Base-by-base conservation (phyloP, 2,329 filamentous ascomycete genomes). In the Celoporthe dispersa region DNA sequence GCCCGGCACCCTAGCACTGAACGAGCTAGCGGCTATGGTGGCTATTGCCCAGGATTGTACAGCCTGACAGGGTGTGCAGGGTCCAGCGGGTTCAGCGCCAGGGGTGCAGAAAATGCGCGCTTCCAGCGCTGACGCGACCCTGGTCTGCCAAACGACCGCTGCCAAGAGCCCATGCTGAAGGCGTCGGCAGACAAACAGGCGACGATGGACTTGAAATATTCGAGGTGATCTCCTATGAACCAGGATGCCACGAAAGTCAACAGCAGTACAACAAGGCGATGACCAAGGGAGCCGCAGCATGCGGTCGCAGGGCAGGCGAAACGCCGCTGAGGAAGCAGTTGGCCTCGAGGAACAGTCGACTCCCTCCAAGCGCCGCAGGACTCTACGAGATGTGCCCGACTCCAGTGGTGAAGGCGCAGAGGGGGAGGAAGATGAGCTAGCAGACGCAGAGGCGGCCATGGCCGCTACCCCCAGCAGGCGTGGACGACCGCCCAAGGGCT, bases 381-480 rank as follows among this genome's bases (percentile, higher is more conserved):
- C 59, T 22, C 3, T 53, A 2, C 25, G 37, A 19, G 60, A 19
- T 14, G 48, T 41, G 59, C 22, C 33, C 35, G 31, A 55, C 16
- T 37, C 37, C 5, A 31, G 28, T 7, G 33, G 60, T 6, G 68
- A 72, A 12, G 48, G 2, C 6, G 44, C 67, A 35, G 72, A 74
- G 25, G 69, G 62, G 31, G 62, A 60, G 33, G 33, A 67, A 67
- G 64, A 73, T 55, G 70, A 71, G 48, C 61, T 73, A 33, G 67
- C 73, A 41, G 64, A 70, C 61, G 39, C 72, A 3, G 75, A 75
- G 59, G 75, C 73, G 11, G 75, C 79, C 59, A 77, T 75, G 59
- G 75, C 79, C 12, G 80, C 81, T 0, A 80, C 79, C 6, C 78
- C 73, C 22, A 69, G 69, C 64, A 74, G 73, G 31, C 75, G 72